These are phyloP conservation scores for Geosmithia flava DNA, from an alignment of 2,329 filamentous ascomycete genomes.

Conservation along the genomic window DNA sequence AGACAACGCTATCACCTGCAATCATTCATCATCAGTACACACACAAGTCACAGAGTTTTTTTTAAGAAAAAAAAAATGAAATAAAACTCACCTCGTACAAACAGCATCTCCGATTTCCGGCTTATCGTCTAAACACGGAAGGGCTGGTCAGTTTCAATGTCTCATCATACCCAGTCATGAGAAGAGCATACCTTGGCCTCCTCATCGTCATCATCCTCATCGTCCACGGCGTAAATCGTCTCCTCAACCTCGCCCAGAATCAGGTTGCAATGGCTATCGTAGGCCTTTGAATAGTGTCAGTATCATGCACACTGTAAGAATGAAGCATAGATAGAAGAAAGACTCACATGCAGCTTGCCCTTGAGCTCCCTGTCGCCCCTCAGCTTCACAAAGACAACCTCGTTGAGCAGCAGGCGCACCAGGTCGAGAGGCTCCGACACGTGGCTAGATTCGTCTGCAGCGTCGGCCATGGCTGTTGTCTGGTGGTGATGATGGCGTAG, in stretches of 20 bases:
- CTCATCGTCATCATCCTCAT: constrained; percentile 78
- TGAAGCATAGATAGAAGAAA: neutral
- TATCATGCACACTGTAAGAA: constrained; percentile 3
- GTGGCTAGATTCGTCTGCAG: constrained; percentile 57
- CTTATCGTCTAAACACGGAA: constrained; percentile 70
- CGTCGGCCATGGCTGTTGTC: constrained; percentile 61
- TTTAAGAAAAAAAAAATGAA: too few relatives aligned
- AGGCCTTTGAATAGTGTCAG: constrained; percentile 49
- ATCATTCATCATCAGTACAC: constrained; percentile 9
- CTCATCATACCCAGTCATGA: neutral
- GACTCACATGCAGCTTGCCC: constrained; percentile 78
- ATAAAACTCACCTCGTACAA: constrained; percentile 70
- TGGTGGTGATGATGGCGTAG: too few relatives aligned
- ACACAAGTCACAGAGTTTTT: neutral
- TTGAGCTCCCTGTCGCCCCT: constrained; percentile 92
- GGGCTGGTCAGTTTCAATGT: neutral
- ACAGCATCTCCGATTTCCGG: constrained; percentile 97
- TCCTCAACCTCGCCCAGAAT: constrained; percentile 95
- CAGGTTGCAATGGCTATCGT: constrained; percentile 96
- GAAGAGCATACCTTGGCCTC: constrained; percentile 48
- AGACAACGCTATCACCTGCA: constrained; percentile 58
- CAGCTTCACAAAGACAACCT: constrained; percentile 94
- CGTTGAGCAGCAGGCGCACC: constrained; percentile 86
- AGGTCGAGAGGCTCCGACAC: constrained; percentile 91
- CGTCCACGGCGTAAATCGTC: constrained; percentile 88